A percentile compares a stretch with the other conserved stretches of the same genome.
Evolutionary conservation across 2,329 filamentous ascomycete species (phyloP).

Genomic region (Hypomyces perniciosus): DNA sequence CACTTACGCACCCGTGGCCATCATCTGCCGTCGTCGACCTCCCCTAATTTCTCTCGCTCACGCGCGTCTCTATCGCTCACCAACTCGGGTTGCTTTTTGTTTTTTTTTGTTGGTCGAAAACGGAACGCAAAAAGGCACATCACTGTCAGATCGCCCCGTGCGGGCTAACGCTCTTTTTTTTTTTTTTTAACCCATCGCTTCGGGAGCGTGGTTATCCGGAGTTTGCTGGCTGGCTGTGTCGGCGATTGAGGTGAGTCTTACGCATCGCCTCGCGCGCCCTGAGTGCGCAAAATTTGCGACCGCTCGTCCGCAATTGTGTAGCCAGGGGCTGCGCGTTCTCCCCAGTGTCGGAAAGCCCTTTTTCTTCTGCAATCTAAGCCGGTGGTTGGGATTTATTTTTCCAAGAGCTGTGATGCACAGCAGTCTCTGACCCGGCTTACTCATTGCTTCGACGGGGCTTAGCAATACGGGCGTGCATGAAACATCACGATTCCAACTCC

Average conservation of each 20-base stretch:
- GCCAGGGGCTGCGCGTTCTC: not conserved
- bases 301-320: not conserved
- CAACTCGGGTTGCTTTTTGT: conserved; percentile 6
- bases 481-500: not conserved
- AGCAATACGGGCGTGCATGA: too few relatives aligned
- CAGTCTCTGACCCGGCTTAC: too few relatives aligned
- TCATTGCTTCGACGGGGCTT: not conserved
- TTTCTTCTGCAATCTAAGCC: not conserved
- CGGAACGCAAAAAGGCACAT: conserved; percentile 8
- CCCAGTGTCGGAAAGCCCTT: not conserved
- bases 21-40: conserved; percentile 3
- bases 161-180: conserved; percentile 11
- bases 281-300: conserved; percentile 10
- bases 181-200: not conserved
- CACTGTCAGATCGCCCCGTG: conserved; percentile 10
- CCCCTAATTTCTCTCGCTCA: conserved; percentile 8
- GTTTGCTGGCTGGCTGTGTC: not conserved
- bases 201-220: not conserved
- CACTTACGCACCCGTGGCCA: conserved; percentile 1
- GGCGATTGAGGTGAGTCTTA: conserved; percentile 8
- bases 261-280: conserved; percentile 7
- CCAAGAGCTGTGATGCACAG: too few relatives aligned
- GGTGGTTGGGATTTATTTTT: not conserved
- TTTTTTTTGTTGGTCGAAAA: conserved; percentile 1
- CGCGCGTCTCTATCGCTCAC: conserved; percentile 10